Base-by-base conservation (phyloP, 805 yeast species). In the Phaffomyces antillensis region DNA sequence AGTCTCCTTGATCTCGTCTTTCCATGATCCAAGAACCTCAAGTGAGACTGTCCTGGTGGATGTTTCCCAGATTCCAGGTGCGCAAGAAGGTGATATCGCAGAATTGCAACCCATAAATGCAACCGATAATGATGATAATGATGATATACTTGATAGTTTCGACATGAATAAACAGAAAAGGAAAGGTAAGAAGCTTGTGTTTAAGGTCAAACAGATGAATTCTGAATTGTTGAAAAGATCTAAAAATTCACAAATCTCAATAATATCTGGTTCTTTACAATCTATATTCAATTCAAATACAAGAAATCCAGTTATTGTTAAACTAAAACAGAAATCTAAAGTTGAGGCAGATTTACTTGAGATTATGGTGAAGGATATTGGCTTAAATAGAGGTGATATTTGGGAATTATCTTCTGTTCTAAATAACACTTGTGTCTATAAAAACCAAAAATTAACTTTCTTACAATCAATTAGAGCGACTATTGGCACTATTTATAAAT, bases 341-440 rank as follows among this genome's bases (percentile, higher is more conserved):
- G 82, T 76, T n/a, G 83, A 78, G 49, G 84, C 90, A 1, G 96
- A 93, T 54, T 73, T 87, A 3, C 76, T 90, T 4, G 98, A 93
- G 56, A 65, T 93, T 6, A 80, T 80, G 58, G 75, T 88, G 43
- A 86, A 81, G 54, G 97, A 93, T 55, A 71, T 87, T 18, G 78
- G 84, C 52, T 65, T 93, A 15, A 79, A 96, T 4, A 69, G 99
- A 52, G 96, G 95, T 48, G 93, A 88, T 54, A 91, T 90, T 89
- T 93, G 98, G 96, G 71, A 76, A 24, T 66, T 91, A 13, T 78
- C 95, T 0, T 71, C 86, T 2, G 57, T 71, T 17, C 51, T 91
- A 43, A 72, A 73, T 0, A 78, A 78, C 10, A 65, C 76, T 7
- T 86, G 96, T 61, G 73, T 86, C 2, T 79, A 84, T 56, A 68